Base-by-base conservation (phyloP, 345 rosid species). In the Anacardium occidentale region DNA sequence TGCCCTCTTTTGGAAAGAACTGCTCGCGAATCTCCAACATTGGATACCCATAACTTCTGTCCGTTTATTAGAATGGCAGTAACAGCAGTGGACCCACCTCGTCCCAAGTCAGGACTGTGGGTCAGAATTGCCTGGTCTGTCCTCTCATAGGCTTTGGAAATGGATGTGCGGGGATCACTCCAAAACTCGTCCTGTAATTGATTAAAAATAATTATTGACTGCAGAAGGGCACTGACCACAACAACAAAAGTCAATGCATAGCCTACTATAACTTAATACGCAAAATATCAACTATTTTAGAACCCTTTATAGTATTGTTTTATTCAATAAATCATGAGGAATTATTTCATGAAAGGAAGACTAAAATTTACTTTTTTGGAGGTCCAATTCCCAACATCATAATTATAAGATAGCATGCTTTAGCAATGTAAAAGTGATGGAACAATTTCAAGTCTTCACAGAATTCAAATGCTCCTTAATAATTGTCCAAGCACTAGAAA, bases 1-100 rank as follows among this genome's bases (percentile, higher is more conserved):
- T 83, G 75, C 63, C 94, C 94, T 54, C 76, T 73, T 66, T 47
- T 85, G 25, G 89, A 89, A 14, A 89, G 78, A 80, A 89, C 91
- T 1, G 85, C 94, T 10, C 91, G 81, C 8, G 94, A 89, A 80
- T 89, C 94, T 15, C 94, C 94, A 21, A 89, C 84, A 73, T 89
- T 89, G n/a, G 91, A 89, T 24, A 87, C 82, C 88, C 85, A 87
- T 62, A 89, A 75, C 69, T 59, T 79, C 9, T 57, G 70, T 48
- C 94, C 94, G 72, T 87, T 83, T 26, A 87, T 72, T 69, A 89
- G 77, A 76, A 89, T 89, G 22, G 90, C 91, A 5, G 91, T 89
- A 64, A 89, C 91, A 7, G 94, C 91, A 8, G 94, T 89, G 22
- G 94, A 89, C 7, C 94, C 94, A 24, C 94, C 94, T 26, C 89